Evolutionary conservation across 768 basidiomycete genomes (phyloP), one percentile per base, ranked within the genome.

Genomic region (Mycena olivaceomarginata): DNA sequence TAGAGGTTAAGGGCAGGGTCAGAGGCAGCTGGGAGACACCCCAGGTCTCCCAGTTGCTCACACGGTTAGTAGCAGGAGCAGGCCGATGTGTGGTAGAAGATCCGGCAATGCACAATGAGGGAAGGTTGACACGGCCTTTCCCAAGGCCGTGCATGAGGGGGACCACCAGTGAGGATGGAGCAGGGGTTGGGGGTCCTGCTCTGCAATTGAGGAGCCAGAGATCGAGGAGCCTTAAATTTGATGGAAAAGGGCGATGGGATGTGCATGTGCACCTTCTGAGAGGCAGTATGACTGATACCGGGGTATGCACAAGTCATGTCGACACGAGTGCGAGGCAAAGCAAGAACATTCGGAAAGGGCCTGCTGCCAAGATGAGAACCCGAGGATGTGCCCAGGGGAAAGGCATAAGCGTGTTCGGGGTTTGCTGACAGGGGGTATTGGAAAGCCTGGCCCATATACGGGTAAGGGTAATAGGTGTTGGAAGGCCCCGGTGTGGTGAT

Each of bases 331-430:
- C 48, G 16, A 20, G 48, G 48, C 48, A 51, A 51, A 51, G 48
- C 48, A 51, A 51, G 48, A n/a, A 10, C 53, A n/a, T 22, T 22
- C 53, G 9, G 53, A 56, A 56, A 56, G 53, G 22, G 53, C 8
- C 53, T 22, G n/a, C 53, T 22, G 53, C 53, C n/a, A 56, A 56
- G 53, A 22, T 56, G 53, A 56, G 53, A 56, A 56, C 53, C 53
- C n/a, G 53, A 56, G 53, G 53, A 56, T 16, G n/a, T 56, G 53
- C 53, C 53, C 8, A 8, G 53, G 53, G 53, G 53, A 25, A 56
- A 25, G 22, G 53, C 53, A 56, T 56, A 56, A 56, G 22, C 48
- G 16, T 51, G 48, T 51, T 56, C 53, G 53, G 20, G 53, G 53
- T 22, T 56, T 51, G 48, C 5, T 51, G 48, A 51, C 48, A 51